These are phyloP conservation scores for Mentha longifolia DNA, from an alignment of 257 asterid genomes.

Conservation along the genomic window DNA sequence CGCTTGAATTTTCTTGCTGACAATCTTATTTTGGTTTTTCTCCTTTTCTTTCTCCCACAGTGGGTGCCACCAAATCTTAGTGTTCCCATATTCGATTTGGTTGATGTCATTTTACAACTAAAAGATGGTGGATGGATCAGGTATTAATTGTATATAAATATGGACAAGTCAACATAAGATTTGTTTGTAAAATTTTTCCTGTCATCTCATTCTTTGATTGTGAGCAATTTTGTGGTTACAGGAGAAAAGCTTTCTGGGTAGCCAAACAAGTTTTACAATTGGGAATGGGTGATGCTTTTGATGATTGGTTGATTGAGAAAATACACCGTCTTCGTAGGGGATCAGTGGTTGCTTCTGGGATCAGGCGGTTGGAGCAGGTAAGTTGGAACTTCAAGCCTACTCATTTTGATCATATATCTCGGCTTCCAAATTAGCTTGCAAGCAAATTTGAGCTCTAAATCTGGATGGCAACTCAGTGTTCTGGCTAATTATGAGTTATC, in stretches of 20 bases:
- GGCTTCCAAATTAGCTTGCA: conserved; percentile 20
- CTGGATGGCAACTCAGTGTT: conserved; percentile 9
- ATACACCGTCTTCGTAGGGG: conserved; percentile 86
- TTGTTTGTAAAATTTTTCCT: conserved; percentile 21
- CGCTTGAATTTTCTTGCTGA: conserved; percentile 28
- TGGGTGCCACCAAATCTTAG: conserved; percentile 95
- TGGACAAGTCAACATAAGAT: conserved; percentile 26
- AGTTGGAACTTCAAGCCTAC: conserved; percentile 25
- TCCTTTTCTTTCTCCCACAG: conserved; percentile 51
- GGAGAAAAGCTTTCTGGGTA: conserved; percentile 98
- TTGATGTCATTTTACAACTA: conserved; percentile 87
- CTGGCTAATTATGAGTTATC: conserved; percentile 4
- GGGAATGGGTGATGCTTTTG: conserved; percentile 99
- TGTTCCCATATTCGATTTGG: conserved; percentile 81
- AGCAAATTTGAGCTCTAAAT: conserved; percentile 12
- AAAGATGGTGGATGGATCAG: conserved; percentile 99
- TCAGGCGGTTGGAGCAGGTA: conserved; percentile 88
- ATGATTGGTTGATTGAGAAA: conserved; percentile 97
- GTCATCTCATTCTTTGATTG: conserved; percentile 26
- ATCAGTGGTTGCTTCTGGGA: conserved; percentile 87
- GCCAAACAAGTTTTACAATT: conserved; percentile 94
- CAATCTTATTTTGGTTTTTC: conserved; percentile 32
- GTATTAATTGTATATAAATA: conserved; percentile 43
- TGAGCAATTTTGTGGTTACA: conserved; percentile 42
- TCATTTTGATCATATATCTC: conserved; percentile 16